Evolutionary conservation across 306 rosid species (phyloP), one percentile per base, ranked within the genome.

Genomic region (Corylus heterophylla): DNA sequence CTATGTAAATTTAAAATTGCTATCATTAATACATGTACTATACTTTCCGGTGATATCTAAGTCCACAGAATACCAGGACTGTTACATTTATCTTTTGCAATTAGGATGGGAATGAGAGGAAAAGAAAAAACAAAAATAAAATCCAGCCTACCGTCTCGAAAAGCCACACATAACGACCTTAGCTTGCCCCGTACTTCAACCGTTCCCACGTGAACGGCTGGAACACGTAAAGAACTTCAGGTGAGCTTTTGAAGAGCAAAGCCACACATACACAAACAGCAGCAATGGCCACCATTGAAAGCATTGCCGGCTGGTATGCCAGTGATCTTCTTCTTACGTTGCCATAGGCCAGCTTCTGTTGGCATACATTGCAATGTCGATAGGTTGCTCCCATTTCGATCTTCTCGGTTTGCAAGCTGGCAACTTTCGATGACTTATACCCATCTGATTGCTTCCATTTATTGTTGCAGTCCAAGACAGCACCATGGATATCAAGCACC

Each of bases 211-310:
- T 87, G 92, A 94, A 94, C 54, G 97, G 97, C 59, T 77, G 89
- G 88, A 91, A 90, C 18, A 86, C 89, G 17, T 81, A 89, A 16
- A 79, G 69, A 70, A 92, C 97, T 81, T 85, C 85, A 1, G 98
- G 97, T 16, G 90, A 90, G 85, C 97, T 92, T 79, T 94, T 92
- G 79, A 94, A 92, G 74, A 94, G 94, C 78, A 94, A 86, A 16
- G 98, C 98, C 74, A 88, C 98, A 48, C 97, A 94, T 12, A 92
- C 97, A 78, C 98, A 94, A 1, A 94, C 93, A 2, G 94, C 94
- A 20, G 97, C 98, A 75, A 94, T 89, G 73, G 94, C 83, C 66
- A 94, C 92, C 94, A 94, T 85, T 8, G 97, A 92, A 10, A 90
- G 90, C 94, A 94, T 85, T 31, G 88, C 93, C 0, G 97, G 98